Percentiles rank a stretch among this genome's conserved stretches.
phyloP scores from a whole-genome alignment of 2,329 filamentous ascomycete species.

The Plenodomus biglobosus region DNA sequence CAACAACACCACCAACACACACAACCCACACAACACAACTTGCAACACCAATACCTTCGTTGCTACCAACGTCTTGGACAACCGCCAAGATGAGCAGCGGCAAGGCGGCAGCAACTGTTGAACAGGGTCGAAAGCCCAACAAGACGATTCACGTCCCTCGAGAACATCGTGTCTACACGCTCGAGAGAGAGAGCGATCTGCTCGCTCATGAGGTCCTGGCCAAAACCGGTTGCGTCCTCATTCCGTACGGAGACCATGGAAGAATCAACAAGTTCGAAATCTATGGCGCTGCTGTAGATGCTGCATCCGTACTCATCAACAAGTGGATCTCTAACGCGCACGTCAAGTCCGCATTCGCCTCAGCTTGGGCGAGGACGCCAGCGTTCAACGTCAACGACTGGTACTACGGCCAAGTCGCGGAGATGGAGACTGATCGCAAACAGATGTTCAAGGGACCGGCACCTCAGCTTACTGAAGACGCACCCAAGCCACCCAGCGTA shows the following conservation, averaged over 20 bases:
- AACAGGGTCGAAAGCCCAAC: slow-evolving; percentile 17
- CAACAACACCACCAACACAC: too few species aligned
- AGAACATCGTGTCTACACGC: slow-evolving; percentile 20
- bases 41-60: too few species aligned
- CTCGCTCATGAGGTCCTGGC: slow-evolving; percentile 18
- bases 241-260: slow-evolving; percentile 12
- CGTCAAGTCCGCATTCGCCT: slow-evolving; percentile 21
- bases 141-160: slow-evolving; percentile 21
- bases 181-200: slow-evolving; percentile 13
- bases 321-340: slow-evolving; percentile 30
- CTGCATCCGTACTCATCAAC: slow-evolving; percentile 23
- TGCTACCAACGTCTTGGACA: too few species aligned
- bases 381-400: slow-evolving; percentile 29
- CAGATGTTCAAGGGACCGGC: slow-evolving; percentile 22
- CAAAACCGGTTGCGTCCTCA: slow-evolving; percentile 23
- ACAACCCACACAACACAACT: too few species aligned
- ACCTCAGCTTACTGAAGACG: slow-evolving; percentile 10
- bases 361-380: slow-evolving; percentile 31
- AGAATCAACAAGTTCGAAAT: slow-evolving; percentile 28
- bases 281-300: slow-evolving; percentile 25
- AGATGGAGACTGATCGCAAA: slow-evolving; percentile 18
- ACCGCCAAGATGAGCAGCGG: background rate
- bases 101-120: background rate
- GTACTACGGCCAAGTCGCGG: slow-evolving; percentile 23
- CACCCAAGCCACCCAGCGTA: slow-evolving; percentile 11